These are phyloP conservation scores for Crepidotus sp. DNA, from an alignment of 1,284 basidiomycete genomes.

Conservation along the genomic window DNA sequence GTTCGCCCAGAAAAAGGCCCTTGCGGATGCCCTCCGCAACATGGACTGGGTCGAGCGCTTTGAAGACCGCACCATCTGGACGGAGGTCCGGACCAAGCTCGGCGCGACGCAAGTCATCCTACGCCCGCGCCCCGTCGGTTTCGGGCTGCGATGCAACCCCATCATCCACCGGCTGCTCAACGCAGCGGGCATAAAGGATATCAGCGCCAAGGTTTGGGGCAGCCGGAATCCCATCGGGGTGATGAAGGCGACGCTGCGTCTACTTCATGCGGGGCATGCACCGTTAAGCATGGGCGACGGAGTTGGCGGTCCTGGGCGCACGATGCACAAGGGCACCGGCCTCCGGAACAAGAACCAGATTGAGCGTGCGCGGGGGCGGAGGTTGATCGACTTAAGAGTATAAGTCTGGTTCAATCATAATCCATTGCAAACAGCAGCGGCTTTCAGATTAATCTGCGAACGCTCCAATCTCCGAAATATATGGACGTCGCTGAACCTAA, in stretches of 20 bases:
- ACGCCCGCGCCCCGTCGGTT: conserved; percentile 87
- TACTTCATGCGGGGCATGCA: conserved; percentile 65
- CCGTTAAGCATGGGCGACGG: conserved; percentile 74
- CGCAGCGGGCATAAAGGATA: conserved; percentile 91
- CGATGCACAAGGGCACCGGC: conserved; percentile 60
- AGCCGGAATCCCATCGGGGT: conserved; percentile 61
- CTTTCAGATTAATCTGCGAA: too few species aligned
- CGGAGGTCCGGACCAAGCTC: conserved; percentile 77
- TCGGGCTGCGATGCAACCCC: conserved; percentile 87
- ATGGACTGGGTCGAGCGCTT: conserved; percentile 90
- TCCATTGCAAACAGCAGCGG: too few species aligned
- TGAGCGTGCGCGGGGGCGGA: conserved; percentile 66
- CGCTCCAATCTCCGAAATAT: neutral
- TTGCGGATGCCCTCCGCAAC: conserved; percentile 68
- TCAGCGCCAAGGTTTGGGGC: conserved; percentile 90
- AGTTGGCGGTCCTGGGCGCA: conserved; percentile 59
- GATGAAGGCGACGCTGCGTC: conserved; percentile 49
- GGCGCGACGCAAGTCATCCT: conserved; percentile 80
- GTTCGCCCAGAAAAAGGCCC: conserved; percentile 59
- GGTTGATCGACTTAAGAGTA: conserved; percentile 34
- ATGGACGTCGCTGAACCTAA: neutral
- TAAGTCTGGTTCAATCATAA: neutral
- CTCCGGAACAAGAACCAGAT: conserved; percentile 55
- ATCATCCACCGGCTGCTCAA: conserved; percentile 83
- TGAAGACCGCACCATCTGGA: conserved; percentile 87